Conservation (phyloP, 23 red algal genomes). For the Gracilariopsis chorda region DNA sequence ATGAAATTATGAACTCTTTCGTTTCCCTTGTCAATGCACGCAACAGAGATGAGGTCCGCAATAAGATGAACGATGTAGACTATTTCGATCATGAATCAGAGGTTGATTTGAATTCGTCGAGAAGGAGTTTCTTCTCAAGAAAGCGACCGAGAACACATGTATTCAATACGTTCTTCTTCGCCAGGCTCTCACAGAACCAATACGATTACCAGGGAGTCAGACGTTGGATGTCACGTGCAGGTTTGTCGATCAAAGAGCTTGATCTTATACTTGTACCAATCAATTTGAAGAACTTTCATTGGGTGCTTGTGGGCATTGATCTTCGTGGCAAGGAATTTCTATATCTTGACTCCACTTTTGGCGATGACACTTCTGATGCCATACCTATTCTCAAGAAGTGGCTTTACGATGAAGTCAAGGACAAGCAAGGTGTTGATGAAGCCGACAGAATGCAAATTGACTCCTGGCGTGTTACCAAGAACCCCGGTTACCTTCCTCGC, state of each 20-base stretch:
- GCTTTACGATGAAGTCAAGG: slow-evolving; percentile 68
- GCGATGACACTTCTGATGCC: slow-evolving; percentile 12
- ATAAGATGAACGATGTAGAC: slow-evolving; percentile 1
- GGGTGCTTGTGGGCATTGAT: slow-evolving; percentile 75
- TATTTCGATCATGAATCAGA: too few relatives aligned
- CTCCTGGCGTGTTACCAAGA: slow-evolving; percentile 25
- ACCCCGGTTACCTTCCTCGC: slow-evolving; percentile 45
- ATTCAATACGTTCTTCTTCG: slow-evolving; percentile 86
- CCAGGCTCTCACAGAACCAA: slow-evolving; percentile 45
- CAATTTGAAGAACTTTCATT: slow-evolving; percentile 78
- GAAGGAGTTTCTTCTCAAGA: neutral
- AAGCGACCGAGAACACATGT: slow-evolving; percentile 62
- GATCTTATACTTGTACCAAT: slow-evolving; percentile 71
- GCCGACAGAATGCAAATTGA: slow-evolving; percentile 23
- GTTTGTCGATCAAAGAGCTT: neutral
- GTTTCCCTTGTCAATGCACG: slow-evolving; percentile 65
- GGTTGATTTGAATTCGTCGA: neutral
- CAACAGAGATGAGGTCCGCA: slow-evolving; percentile 2
- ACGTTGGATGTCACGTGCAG: slow-evolving; percentile 65
- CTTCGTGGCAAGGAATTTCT: slow-evolving; percentile 28
- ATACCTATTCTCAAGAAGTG: slow-evolving; percentile 48
- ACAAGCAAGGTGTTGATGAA: slow-evolving; percentile 37
- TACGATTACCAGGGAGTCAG: slow-evolving; percentile 61
- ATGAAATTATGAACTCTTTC: slow-evolving; percentile 85
- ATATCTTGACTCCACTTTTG: slow-evolving; percentile 63